phyloP scores from a whole-genome alignment of 345 rosid genomes.

The Cardiospermum halicacabum region DNA sequence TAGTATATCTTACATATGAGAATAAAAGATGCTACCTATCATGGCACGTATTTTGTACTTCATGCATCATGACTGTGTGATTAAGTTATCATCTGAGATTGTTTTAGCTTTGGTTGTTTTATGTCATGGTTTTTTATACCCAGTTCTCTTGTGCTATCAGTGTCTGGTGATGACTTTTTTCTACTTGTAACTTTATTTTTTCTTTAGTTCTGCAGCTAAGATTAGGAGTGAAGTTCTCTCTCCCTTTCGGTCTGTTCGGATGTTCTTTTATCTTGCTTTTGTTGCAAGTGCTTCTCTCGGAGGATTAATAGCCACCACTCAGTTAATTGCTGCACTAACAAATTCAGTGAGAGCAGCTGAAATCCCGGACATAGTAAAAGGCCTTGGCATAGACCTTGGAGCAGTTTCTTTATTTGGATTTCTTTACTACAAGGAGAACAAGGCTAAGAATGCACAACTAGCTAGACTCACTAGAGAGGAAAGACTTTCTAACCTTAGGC shows the following conservation, averaged over 20 bases:
- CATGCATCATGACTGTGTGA: not conserved
- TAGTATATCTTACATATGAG: not conserved
- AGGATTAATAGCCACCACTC: slow-evolving; percentile 74
- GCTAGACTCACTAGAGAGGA: slow-evolving; percentile 93
- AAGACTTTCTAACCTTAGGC: slow-evolving; percentile 77
- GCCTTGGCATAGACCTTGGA: slow-evolving; percentile 71
- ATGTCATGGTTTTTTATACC: slow-evolving; percentile 19
- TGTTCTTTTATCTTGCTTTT: slow-evolving; percentile 93
- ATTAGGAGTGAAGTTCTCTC: slow-evolving; percentile 88
- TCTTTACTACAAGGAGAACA: slow-evolving; percentile 72
- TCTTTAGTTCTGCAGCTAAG: slow-evolving; percentile 70
- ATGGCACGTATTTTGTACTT: not conserved
- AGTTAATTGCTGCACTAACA: slow-evolving; percentile 63
- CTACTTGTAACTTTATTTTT: slow-evolving; percentile 30
- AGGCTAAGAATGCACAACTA: slow-evolving; percentile 65
- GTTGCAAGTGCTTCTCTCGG: slow-evolving; percentile 77
- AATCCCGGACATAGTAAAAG: slow-evolving; percentile 56
- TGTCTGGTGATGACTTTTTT: slow-evolving; percentile 23
- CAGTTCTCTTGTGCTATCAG: slow-evolving; percentile 21
- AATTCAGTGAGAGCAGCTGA: slow-evolving; percentile 67
- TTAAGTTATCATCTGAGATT: not conserved
- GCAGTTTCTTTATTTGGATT: slow-evolving; percentile 74
- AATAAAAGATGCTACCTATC: not conserved
- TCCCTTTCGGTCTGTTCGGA: slow-evolving; percentile 87
- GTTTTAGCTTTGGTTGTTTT: slow-evolving; percentile 5